These are phyloP conservation scores for Bifiguratus adelaidae DNA, from an alignment of 192 early-diverging fungal genomes.

Conservation along the genomic window DNA sequence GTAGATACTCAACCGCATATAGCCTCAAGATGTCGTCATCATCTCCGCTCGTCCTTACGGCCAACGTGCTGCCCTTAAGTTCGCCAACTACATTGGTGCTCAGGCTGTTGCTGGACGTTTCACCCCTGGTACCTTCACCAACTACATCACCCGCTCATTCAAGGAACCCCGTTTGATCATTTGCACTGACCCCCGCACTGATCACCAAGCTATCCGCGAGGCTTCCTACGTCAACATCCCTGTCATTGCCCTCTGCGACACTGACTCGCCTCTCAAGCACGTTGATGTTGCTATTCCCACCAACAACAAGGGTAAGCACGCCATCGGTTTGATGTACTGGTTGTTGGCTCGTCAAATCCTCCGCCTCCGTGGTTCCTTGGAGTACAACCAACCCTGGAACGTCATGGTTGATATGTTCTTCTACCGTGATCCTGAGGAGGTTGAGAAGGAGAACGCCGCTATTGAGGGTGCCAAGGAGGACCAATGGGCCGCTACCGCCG, in stretches of 20 bases:
- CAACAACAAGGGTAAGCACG: slow-evolving; percentile 99
- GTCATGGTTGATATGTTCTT: slow-evolving; percentile 99
- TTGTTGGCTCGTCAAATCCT: slow-evolving; percentile 97
- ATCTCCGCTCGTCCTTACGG: slow-evolving; percentile 96
- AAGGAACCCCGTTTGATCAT: slow-evolving; percentile 98
- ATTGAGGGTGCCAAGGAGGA: slow-evolving; percentile 34
- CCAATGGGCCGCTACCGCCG: slow-evolving; percentile 18
- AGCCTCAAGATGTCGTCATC: slow-evolving; percentile 90
- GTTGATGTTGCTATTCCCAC: slow-evolving; percentile 98
- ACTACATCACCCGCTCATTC: slow-evolving; percentile 99
- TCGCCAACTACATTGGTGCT: slow-evolving; percentile 95
- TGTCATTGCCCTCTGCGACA: slow-evolving; percentile 98
- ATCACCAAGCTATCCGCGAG: slow-evolving; percentile 98
- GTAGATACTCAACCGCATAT: too few relatives aligned
- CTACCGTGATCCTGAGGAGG: slow-evolving; percentile 97
- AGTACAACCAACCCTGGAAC: slow-evolving; percentile 79
- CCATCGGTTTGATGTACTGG: slow-evolving; percentile 96
- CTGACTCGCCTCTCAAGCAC: slow-evolving; percentile 88
- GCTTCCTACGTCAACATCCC: slow-evolving; percentile 99
- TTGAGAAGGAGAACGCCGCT: slow-evolving; percentile 81
- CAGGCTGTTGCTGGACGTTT: slow-evolving; percentile 99
- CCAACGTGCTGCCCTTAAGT: slow-evolving; percentile 99
- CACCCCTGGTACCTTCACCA: slow-evolving; percentile 99
- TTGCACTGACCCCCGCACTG: slow-evolving; percentile 95
- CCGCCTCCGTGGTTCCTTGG: slow-evolving; percentile 89